Conservation (phyloP, 2,329 filamentous ascomycete species). For the Aspergillaceae sp. region DNA sequence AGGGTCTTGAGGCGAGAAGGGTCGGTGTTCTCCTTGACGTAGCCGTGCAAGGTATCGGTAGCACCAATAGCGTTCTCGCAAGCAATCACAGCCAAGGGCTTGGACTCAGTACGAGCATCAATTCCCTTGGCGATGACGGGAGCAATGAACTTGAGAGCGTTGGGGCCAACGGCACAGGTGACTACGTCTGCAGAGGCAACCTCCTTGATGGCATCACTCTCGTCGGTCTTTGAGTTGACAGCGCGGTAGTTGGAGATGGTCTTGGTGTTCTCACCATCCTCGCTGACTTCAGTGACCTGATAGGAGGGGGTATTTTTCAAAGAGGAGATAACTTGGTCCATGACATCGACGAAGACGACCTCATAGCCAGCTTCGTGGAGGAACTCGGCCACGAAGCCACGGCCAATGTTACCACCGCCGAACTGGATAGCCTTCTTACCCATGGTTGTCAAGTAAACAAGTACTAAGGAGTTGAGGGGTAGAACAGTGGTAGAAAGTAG, state of each 20-base stretch:
- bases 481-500: background rate
- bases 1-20: slow-evolving; percentile 59
- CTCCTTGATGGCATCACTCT: slow-evolving; percentile 71
- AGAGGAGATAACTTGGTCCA: slow-evolving; percentile 69
- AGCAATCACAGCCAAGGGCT: slow-evolving; percentile 82
- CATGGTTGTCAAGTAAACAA: slow-evolving; percentile 19
- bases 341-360: slow-evolving; percentile 92
- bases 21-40: slow-evolving; percentile 72
- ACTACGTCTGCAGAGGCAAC: slow-evolving; percentile 83
- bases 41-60: slow-evolving; percentile 73
- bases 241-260: slow-evolving; percentile 92
- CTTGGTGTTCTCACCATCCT: slow-evolving; percentile 70
- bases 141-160: slow-evolving; percentile 92
- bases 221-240: slow-evolving; percentile 85
- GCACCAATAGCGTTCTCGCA: slow-evolving; percentile 97
- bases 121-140: slow-evolving; percentile 93
- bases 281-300: slow-evolving; percentile 85
- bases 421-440: slow-evolving; percentile 71
- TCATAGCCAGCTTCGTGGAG: slow-evolving; percentile 92
- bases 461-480: background rate
- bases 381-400: slow-evolving; percentile 83
- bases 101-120: slow-evolving; percentile 56
- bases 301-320: slow-evolving; percentile 71
- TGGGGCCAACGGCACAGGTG: slow-evolving; percentile 94
- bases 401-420: slow-evolving; percentile 77